Conservation (phyloP, 495 filamentous ascomycete species). For the Neurospora sublineolata region DNA sequence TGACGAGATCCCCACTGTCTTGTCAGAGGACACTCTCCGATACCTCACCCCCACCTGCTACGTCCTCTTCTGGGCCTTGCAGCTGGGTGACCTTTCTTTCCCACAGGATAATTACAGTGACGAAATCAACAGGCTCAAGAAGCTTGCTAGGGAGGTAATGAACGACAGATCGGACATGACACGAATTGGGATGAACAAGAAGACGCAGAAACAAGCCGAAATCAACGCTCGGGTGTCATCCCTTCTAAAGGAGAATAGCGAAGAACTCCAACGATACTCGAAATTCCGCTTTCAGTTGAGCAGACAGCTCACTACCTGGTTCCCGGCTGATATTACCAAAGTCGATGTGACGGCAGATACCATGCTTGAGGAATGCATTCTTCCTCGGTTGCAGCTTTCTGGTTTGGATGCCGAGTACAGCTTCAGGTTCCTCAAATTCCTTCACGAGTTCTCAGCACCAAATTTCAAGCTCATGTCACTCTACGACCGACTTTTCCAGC, state of each 20-base stretch:
- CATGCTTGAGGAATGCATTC: slow-evolving; percentile 78
- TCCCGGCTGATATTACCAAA: slow-evolving; percentile 48
- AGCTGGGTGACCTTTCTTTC: slow-evolving; percentile 66
- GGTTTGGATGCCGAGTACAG: slow-evolving; percentile 77
- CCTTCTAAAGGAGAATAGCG: slow-evolving; percentile 41
- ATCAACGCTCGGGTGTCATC: slow-evolving; percentile 53
- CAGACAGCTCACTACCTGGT: slow-evolving; percentile 75
- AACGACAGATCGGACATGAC: slow-evolving; percentile 64
- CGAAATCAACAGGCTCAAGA: slow-evolving; percentile 53
- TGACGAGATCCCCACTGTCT: slow-evolving; percentile 45
- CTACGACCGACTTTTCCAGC: slow-evolving; percentile 72
- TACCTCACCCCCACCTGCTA: slow-evolving; percentile 67
- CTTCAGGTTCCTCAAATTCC: slow-evolving; percentile 71
- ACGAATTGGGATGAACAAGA: slow-evolving; percentile 47
- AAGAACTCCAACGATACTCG: slow-evolving; percentile 48
- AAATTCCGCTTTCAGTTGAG: slow-evolving; percentile 52
- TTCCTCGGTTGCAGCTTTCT: slow-evolving; percentile 76
- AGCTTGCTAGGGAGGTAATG: slow-evolving; percentile 47
- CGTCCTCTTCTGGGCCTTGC: slow-evolving; percentile 86
- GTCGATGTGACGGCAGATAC: slow-evolving; percentile 57
- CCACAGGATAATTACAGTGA: slow-evolving; percentile 61
- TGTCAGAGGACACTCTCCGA: slow-evolving; percentile 55
- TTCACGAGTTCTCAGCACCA: slow-evolving; percentile 69
- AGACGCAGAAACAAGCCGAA: slow-evolving; percentile 57
- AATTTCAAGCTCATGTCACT: slow-evolving; percentile 81